These are phyloP conservation scores for Viridothelium virens DNA, from an alignment of 495 filamentous ascomycete genomes.

Conservation along the genomic window DNA sequence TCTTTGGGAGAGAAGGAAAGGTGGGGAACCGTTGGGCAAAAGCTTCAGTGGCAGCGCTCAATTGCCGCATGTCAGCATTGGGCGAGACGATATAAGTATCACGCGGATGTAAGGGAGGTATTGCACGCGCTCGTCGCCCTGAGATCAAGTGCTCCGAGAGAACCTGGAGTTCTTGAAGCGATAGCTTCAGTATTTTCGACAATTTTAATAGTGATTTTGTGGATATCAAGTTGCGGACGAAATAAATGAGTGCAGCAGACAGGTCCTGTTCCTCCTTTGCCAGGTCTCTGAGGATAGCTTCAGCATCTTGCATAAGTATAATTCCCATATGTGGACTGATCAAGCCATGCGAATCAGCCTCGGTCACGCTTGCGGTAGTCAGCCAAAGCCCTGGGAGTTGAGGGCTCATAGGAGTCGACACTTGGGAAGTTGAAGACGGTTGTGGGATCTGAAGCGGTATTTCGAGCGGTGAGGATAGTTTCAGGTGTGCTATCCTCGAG, in stretches of 20 bases:
- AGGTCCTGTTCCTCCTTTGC: constrained; percentile 62
- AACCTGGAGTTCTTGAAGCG: constrained; percentile 69
- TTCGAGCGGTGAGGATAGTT: constrained; percentile 50
- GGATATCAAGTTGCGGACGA: constrained; percentile 74
- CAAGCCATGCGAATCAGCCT: constrained; percentile 56
- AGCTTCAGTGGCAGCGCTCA: constrained; percentile 59
- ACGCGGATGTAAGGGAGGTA: constrained; percentile 79
- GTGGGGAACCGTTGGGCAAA: constrained; percentile 74
- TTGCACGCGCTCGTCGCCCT: constrained; percentile 85
- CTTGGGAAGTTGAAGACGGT: constrained; percentile 62
- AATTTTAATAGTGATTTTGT: constrained; percentile 62
- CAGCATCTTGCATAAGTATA: constrained; percentile 74
- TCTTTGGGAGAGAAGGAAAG: constrained; percentile 71
- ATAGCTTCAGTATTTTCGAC: constrained; percentile 60
- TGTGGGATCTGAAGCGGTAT: constrained; percentile 83
- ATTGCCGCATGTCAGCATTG: constrained; percentile 71
- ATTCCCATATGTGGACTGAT: constrained; percentile 80
- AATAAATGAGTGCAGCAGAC: constrained; percentile 66
- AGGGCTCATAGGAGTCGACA: constrained; percentile 59
- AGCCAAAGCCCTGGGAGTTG: constrained; percentile 70
- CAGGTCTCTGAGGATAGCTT: constrained; percentile 75
- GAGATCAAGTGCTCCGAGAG: constrained; percentile 88
- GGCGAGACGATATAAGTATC: constrained; percentile 93
- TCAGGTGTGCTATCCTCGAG: constrained; percentile 69
- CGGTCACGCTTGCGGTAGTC: constrained; percentile 74